phyloP scores from a whole-genome alignment of 495 filamentous ascomycete species.

The Podospora comata region DNA sequence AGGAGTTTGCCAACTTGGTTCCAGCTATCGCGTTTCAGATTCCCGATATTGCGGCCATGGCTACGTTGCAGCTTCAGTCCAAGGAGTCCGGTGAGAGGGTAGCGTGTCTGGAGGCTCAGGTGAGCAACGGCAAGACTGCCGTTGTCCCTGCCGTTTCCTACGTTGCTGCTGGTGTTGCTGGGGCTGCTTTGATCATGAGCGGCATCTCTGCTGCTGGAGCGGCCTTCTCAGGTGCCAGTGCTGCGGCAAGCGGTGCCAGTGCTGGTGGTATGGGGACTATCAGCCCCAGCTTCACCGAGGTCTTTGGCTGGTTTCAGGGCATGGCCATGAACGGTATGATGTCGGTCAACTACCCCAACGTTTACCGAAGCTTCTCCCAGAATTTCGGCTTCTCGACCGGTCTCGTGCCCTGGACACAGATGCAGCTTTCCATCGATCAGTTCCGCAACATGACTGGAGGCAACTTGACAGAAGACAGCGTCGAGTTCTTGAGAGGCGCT shows the following conservation, averaged over 20 bases:
- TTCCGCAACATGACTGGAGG: constrained; percentile 81
- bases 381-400: constrained; percentile 95
- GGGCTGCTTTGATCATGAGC: constrained; percentile 71
- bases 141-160: constrained; percentile 74
- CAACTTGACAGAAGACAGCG: constrained; percentile 75
- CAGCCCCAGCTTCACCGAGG: constrained; percentile 82
- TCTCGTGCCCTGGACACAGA: constrained; percentile 71
- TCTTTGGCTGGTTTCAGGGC: constrained; percentile 87
- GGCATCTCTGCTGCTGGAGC: constrained; percentile 68
- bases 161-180: constrained; percentile 82
- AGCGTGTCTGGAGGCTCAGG: constrained; percentile 77
- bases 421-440: constrained; percentile 81
- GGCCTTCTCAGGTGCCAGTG: constrained; percentile 48
- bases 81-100: constrained; percentile 57
- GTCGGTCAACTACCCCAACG: constrained; percentile 76
- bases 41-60: constrained; percentile 86
- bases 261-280: constrained; percentile 61
- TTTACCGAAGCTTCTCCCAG: constrained; percentile 83
- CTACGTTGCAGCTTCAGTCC: constrained; percentile 70
- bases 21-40: constrained; percentile 88
- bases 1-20: constrained; percentile 66
- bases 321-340: constrained; percentile 96
- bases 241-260: constrained; percentile 42
- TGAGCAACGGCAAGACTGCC: constrained; percentile 84
- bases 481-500: constrained; percentile 67